phyloP scores from a whole-genome alignment of 1,139 yeast genomes.

The Lodderomyces orthopsilosis region DNA sequence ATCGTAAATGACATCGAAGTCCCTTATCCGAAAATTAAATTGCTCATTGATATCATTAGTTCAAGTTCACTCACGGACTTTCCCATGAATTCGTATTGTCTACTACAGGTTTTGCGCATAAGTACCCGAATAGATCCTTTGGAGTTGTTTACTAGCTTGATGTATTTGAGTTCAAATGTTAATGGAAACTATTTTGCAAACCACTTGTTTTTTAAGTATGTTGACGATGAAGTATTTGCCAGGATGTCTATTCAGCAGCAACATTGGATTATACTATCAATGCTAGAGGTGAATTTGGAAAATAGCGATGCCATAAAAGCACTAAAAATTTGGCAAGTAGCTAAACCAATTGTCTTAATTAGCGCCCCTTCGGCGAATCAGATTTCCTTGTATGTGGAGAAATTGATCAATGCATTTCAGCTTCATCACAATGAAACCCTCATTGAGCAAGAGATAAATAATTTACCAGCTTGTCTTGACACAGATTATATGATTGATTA shows the following conservation, averaged over 20 bases:
- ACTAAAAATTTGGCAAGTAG: slow-evolving; percentile 4
- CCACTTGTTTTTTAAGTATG: slow-evolving; percentile 5
- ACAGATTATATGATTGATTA: slow-evolving; percentile 10
- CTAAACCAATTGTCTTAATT: not conserved
- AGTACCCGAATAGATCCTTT: not conserved
- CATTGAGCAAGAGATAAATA: not conserved
- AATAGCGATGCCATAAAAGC: slow-evolving; percentile 8
- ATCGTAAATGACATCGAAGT: not conserved
- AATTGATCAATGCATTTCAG: not conserved
- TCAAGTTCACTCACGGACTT: not conserved
- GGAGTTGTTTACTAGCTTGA: slow-evolving; percentile 6
- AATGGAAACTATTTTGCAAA: slow-evolving; percentile 13
- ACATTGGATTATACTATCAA: not conserved
- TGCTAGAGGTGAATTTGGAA: slow-evolving; percentile 7
- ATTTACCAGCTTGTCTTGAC: slow-evolving; percentile 2
- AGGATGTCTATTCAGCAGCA: not conserved
- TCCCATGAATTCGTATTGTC: slow-evolving; percentile 7
- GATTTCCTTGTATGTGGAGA: not conserved
- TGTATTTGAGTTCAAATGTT: slow-evolving; percentile 7
- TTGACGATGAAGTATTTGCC: not conserved
- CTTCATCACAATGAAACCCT: not conserved
- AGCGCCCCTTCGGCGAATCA: not conserved
- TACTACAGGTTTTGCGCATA: slow-evolving; percentile 9
- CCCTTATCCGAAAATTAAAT: not conserved
- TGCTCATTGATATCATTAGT: slow-evolving; percentile 1